Conservation (phyloP, 345 rosid species). For the Excoecaria agallocha region DNA sequence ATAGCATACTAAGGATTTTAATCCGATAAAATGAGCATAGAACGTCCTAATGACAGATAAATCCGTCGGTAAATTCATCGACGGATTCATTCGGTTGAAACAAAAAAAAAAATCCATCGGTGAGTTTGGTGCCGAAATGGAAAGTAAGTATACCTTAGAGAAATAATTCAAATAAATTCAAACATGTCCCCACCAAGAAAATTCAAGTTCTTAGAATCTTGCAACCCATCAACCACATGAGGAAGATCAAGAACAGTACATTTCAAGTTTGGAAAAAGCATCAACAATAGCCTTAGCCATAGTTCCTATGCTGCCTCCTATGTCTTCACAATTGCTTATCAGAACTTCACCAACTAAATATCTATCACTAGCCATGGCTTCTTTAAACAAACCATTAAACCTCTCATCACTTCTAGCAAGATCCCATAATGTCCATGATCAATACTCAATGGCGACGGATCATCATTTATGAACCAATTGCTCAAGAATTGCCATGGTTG, state of each 20-base stretch:
- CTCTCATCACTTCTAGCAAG: neutral
- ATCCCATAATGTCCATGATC: conserved; percentile 19
- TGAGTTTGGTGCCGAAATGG: too few relatives aligned
- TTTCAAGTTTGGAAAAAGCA: conserved; percentile 12
- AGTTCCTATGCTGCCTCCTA: conserved; percentile 15
- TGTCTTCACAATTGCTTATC: conserved; percentile 5
- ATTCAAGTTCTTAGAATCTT: conserved; percentile 21
- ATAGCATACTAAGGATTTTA: too few relatives aligned
- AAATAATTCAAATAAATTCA: too few relatives aligned
- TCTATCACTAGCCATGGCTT: conserved; percentile 34
- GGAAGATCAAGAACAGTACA: conserved; percentile 31
- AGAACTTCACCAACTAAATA: conserved; percentile 8
- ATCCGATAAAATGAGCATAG: too few relatives aligned
- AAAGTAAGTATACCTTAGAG: conserved; percentile 6
- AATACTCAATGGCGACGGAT: conserved; percentile 5
- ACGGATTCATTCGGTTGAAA: too few relatives aligned
- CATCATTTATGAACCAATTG: conserved; percentile 29
- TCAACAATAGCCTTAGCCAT: conserved; percentile 12
- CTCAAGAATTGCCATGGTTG: conserved; percentile 25
- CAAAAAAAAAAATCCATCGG: too few relatives aligned
- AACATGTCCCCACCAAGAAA: conserved; percentile 43
- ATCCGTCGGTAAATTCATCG: too few relatives aligned
- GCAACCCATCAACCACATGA: conserved; percentile 20
- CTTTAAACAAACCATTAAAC: conserved; percentile 2
- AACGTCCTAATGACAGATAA: too few relatives aligned